A percentile compares a stretch with the other conserved stretches of the same genome.
Conservation (phyloP, 495 filamentous ascomycete genomes). For the Xylaria nigripes region DNA sequence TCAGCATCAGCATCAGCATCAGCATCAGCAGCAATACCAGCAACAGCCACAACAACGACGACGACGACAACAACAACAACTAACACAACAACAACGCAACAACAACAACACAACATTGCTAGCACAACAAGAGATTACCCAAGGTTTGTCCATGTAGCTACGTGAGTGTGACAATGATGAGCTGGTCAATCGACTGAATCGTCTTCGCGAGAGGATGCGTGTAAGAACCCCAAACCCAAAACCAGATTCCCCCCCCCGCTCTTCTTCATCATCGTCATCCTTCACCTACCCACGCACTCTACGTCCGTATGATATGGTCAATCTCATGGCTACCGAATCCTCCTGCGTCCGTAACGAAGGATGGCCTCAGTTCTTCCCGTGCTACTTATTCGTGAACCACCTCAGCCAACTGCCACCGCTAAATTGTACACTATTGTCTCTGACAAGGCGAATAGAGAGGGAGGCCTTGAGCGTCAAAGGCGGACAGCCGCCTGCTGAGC, state of each 20-base stretch:
- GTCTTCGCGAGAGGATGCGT: background rate
- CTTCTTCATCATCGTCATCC: background rate
- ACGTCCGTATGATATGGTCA: background rate
- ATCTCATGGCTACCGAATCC: background rate
- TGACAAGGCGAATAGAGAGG: slow-evolving; percentile 4
- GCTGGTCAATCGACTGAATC: slow-evolving; percentile 1
- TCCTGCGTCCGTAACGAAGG: background rate
- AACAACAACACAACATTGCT: background rate
- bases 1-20: background rate
- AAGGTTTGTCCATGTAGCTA: background rate
- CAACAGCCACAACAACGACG: background rate
- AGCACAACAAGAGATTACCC: too few relatives aligned
- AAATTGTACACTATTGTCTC: slow-evolving; percentile 2
- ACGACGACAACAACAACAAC: background rate
- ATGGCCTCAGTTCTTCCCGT: background rate
- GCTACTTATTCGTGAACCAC: background rate
- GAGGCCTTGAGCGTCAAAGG: background rate
- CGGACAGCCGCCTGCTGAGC: slow-evolving; percentile 11
- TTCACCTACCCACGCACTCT: background rate
- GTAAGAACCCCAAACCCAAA: background rate
- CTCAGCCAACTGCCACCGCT: slow-evolving; percentile 2
- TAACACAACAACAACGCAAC: background rate
- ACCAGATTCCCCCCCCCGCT: slow-evolving; percentile 2
- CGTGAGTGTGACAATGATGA: slow-evolving; percentile 5
- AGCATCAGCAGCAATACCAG: background rate